Percentiles rank a stretch among this genome's conserved stretches.
These are phyloP conservation scores for Aspergillus proliferans DNA, from an alignment of 2,329 filamentous ascomycete genomes.

Conservation along the genomic window DNA sequence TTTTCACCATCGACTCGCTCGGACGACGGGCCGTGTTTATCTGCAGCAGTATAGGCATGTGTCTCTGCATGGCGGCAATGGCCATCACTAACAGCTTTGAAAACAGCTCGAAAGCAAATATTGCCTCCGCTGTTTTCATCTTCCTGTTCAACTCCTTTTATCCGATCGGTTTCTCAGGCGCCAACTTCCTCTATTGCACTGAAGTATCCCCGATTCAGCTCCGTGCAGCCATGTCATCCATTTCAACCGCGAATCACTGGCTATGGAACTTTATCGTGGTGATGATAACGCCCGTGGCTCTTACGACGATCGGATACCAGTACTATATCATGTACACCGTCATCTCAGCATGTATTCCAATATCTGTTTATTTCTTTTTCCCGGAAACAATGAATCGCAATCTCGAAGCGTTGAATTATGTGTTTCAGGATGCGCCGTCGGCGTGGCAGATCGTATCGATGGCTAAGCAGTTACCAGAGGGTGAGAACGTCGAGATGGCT, in stretches of 20 bases:
- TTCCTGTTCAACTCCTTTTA: conserved; percentile 63
- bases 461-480: conserved; percentile 15
- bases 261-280: conserved; percentile 58
- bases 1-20: conserved; percentile 48
- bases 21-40: conserved; percentile 49
- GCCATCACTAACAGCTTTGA: conserved; percentile 32
- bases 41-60: conserved; percentile 48
- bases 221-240: conserved; percentile 49
- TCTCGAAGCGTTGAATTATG: conserved; percentile 63
- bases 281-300: conserved; percentile 56
- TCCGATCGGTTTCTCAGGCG: conserved; percentile 55
- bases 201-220: conserved; percentile 49
- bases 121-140: conserved; percentile 26
- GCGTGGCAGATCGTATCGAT: conserved; percentile 19
- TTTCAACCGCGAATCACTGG: conserved; percentile 58
- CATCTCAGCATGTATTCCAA: conserved; percentile 40
- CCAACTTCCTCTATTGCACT: conserved; percentile 47
- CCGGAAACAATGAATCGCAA: conserved; percentile 52
- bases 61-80: conserved; percentile 50
- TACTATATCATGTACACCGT: conserved; percentile 38
- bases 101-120: conserved; percentile 6
- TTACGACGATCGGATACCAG: conserved; percentile 40
- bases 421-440: conserved; percentile 39
- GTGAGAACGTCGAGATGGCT: conserved; percentile 10
- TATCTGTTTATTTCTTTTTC: conserved; percentile 51